A percentile compares a stretch with the other conserved stretches of the same genome.
Evolutionary conservation across 2,329 filamentous ascomycete species (phyloP).

Genomic region (Periconia sp.): DNA sequence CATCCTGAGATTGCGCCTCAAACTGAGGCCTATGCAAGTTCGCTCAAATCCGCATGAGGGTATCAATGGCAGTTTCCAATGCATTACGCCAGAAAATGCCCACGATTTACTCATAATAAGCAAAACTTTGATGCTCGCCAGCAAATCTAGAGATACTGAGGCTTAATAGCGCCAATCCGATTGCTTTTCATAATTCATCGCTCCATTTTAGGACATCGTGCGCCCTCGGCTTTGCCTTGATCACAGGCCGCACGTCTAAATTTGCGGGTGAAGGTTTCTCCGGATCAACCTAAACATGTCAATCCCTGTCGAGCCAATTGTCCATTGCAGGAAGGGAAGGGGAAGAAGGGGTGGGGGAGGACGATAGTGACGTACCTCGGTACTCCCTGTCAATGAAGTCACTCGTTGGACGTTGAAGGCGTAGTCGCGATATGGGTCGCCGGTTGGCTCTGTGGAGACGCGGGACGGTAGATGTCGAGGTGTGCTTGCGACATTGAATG

Average conservation of each 20-base stretch:
- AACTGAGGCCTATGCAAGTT: no score
- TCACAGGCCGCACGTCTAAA: constrained; percentile 1
- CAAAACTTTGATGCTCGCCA: no score
- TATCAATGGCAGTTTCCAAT: no score
- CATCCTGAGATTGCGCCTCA: no score
- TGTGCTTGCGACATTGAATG: background rate
- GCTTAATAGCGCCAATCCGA: no score
- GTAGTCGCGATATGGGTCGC: constrained; percentile 29
- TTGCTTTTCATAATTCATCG: no score
- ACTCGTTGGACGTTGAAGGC: constrained; percentile 14
- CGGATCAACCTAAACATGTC: background rate
- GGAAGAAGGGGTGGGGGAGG: no score
- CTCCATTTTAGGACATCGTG: constrained; percentile 13
- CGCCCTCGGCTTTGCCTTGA: constrained; percentile 1
- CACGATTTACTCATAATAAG: no score
- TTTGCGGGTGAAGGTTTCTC: constrained; percentile 3
- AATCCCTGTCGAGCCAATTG: background rate
- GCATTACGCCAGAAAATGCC: no score
- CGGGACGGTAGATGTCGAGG: background rate
- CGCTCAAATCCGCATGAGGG: no score
- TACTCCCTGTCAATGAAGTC: constrained; percentile 28
- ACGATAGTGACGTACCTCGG: constrained; percentile 29
- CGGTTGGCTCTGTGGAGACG: constrained; percentile 4
- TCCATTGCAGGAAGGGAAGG: constrained; percentile 5
- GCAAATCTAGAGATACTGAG: no score